phyloP scores from a whole-genome alignment of 1,284 basidiomycete species.

The Rhodotorula sp. region DNA sequence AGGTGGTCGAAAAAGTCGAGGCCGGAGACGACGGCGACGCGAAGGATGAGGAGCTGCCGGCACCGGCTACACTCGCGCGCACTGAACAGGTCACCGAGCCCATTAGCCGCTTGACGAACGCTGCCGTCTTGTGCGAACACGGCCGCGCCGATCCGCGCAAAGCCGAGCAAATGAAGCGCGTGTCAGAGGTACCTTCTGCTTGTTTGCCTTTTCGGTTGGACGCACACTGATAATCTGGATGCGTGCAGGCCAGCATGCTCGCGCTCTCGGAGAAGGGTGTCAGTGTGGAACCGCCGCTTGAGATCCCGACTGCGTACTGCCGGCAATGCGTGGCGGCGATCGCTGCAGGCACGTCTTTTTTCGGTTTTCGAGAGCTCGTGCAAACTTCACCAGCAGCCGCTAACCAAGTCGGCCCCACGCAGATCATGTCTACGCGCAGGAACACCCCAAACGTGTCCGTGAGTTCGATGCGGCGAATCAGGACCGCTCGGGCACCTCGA shows the following conservation, averaged over 20 bases:
- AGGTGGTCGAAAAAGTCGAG: neutral
- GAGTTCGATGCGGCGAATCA: conserved; percentile 55
- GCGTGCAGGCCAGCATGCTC: conserved; percentile 50
- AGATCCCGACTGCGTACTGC: conserved; percentile 59
- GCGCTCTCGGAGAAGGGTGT: conserved; percentile 21
- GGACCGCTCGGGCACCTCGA: conserved; percentile 7
- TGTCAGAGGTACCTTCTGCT: conserved; percentile 47
- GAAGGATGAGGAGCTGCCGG: conserved; percentile 6
- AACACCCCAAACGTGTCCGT: conserved; percentile 62
- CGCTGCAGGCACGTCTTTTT: conserved; percentile 63
- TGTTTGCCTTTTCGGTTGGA: neutral
- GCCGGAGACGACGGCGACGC: neutral
- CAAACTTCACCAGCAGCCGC: neutral
- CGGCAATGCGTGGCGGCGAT: conserved; percentile 58
- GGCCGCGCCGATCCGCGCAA: conserved; percentile 60
- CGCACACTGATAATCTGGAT: neutral
- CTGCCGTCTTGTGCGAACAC: conserved; percentile 62
- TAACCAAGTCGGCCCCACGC: neutral
- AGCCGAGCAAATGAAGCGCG: conserved; percentile 63
- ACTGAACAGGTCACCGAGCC: neutral
- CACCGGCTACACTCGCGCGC: neutral
- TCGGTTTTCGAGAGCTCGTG: too few relatives aligned
- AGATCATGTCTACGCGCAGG: conserved; percentile 66
- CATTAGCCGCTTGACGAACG: conserved; percentile 36
- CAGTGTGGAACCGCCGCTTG: conserved; percentile 54